Evolutionary conservation across 2,329 filamentous ascomycete species (phyloP).

Genomic region (Phialophora chinensis): DNA sequence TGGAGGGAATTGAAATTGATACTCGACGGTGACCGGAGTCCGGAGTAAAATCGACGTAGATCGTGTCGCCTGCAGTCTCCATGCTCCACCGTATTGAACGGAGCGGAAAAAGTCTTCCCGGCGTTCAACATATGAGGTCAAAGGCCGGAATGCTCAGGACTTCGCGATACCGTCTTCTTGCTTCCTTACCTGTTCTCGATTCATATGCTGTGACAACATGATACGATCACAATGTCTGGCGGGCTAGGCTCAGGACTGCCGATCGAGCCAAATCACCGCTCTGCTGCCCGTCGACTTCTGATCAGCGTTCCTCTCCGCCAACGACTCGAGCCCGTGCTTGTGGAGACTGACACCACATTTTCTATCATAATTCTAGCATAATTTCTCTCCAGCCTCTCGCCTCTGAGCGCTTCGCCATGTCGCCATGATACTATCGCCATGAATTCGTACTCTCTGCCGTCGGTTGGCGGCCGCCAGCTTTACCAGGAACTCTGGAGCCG

Average conservation of each 20-base stretch:
- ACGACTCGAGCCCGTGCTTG: conserved; percentile 18
- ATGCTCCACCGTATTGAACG: background rate
- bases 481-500: conserved; percentile 10
- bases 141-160: background rate
- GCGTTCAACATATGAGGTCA: background rate
- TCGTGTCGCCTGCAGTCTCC: background rate
- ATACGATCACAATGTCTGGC: background rate
- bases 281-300: background rate
- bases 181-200: background rate
- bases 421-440: background rate
- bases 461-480: background rate
- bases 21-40: background rate
- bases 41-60: background rate
- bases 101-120: background rate
- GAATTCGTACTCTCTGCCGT: conserved; percentile 9
- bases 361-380: background rate
- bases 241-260: background rate
- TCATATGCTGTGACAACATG: background rate
- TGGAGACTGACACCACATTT: conserved; percentile 1
- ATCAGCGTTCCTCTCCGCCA: conserved; percentile 13
- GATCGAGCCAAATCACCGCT: background rate
- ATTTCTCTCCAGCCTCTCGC: background rate
- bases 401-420: background rate
- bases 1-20: background rate
- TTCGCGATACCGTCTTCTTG: background rate